Evolutionary conservation across 2,329 filamentous ascomycete genomes (phyloP).

Genomic region (Xylariaceae sp.): DNA sequence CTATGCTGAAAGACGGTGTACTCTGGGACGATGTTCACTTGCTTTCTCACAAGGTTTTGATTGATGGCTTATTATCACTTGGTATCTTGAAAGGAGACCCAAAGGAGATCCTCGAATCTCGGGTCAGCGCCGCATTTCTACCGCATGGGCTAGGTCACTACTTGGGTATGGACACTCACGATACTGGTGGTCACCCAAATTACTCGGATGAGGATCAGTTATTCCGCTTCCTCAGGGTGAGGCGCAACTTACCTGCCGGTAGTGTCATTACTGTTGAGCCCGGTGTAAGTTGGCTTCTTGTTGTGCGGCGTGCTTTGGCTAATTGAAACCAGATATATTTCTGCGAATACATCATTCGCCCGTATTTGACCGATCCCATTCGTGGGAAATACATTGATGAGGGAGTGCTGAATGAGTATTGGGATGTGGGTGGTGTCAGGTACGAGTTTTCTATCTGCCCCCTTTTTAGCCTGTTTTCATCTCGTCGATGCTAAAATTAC

Average conservation of each 20-base stretch:
- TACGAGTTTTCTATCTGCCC: conserved; percentile 32
- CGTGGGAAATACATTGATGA: conserved; percentile 74
- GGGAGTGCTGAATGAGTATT: conserved; percentile 70
- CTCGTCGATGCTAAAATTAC: neutral
- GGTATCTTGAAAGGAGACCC: conserved; percentile 68
- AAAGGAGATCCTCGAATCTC: conserved; percentile 69
- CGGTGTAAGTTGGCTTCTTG: conserved; percentile 53
- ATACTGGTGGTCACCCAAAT: conserved; percentile 74
- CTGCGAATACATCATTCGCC: conserved; percentile 81
- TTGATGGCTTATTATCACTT: conserved; percentile 70
- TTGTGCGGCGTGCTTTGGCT: neutral
- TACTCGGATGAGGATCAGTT: conserved; percentile 75
- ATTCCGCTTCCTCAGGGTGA: conserved; percentile 81
- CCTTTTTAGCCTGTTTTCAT: neutral
- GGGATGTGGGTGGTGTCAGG: conserved; percentile 74
- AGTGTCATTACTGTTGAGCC: conserved; percentile 94
- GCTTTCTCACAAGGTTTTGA: conserved; percentile 75
- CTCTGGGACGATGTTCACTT: conserved; percentile 79
- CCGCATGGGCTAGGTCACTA: conserved; percentile 91
- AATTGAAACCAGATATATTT: conserved; percentile 66
- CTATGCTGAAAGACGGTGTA: conserved; percentile 67
- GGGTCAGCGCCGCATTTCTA: conserved; percentile 87
- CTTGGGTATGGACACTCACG: conserved; percentile 88
- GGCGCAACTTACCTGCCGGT: conserved; percentile 69
- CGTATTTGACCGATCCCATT: conserved; percentile 68